Evolutionary conservation across 805 yeast species (phyloP).

Genomic region (Candida sphagnicola): DNA sequence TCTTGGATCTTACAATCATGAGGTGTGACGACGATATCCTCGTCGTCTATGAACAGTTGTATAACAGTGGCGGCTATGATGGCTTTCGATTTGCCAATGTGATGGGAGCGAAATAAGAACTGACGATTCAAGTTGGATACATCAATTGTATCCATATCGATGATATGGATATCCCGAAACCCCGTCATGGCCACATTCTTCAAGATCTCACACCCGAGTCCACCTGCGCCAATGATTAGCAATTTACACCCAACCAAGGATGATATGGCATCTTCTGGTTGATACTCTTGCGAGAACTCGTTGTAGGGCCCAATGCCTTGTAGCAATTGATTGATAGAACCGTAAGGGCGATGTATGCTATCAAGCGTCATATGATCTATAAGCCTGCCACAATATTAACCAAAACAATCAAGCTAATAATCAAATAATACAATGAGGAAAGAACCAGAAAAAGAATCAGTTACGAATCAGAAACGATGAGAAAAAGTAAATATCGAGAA

Average conservation of each 20-base stretch:
- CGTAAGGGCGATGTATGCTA: background rate
- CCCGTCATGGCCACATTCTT: constrained; percentile 72
- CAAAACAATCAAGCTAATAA: too few species aligned
- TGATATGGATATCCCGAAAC: constrained; percentile 58
- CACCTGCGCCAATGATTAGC: constrained; percentile 73
- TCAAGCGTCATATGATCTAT: background rate
- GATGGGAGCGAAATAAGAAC: constrained; percentile 57
- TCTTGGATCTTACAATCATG: constrained; percentile 60
- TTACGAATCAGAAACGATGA: too few species aligned
- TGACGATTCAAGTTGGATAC: constrained; percentile 74
- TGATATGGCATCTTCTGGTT: constrained; percentile 14
- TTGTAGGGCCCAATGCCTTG: constrained; percentile 34
- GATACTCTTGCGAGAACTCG: constrained; percentile 34
- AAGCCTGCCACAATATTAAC: too few species aligned
- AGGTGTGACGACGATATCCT: constrained; percentile 45
- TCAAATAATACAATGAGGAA: too few species aligned
- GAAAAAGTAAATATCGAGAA: too few species aligned
- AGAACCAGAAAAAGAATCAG: too few species aligned
- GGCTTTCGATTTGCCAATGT: constrained; percentile 67
- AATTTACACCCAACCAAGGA: constrained; percentile 22
- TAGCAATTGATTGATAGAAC: constrained; percentile 16
- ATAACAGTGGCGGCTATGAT: constrained; percentile 60
- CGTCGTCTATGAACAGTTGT: constrained; percentile 37
- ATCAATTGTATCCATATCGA: constrained; percentile 83
- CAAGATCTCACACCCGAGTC: constrained; percentile 76